Base-by-base conservation (phyloP, 2,329 filamentous ascomycete genomes). In the Colletotrichum shisoi region DNA sequence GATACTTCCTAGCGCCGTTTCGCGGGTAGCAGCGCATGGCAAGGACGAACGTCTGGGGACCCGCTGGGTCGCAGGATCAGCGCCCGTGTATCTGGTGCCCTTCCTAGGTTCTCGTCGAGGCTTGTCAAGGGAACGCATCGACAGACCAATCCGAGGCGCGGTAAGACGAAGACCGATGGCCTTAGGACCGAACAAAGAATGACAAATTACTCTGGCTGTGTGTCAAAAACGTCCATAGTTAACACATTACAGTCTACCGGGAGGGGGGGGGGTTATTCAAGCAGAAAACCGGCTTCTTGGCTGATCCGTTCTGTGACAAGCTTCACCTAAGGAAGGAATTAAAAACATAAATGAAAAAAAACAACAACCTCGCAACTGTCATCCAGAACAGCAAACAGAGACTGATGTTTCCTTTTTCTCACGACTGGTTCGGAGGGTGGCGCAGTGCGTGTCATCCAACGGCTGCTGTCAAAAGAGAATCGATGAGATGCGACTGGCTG, bases 401-500 rank as follows among this genome's bases (percentile, higher is more conserved):
- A 53, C 52, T 58, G 61, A 67, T 64, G 64, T 64, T 64, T 64
- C 64, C 54, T 54, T 42, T 57, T 58, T 59, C 31, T 34, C 54
- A 54, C 52, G 49, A 64, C 64, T 56, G 31, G 61, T 64, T 17
- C 64, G 51, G 37, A 46, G 49, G 61, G 61, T 67, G 64, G 64
- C 61, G 64, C 54, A 56, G 48, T 67, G 54, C 19, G 61, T 59
- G 57, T 37, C 45, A 34, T 48, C 59, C 63, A 67, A 67, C 64
- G 64, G 54, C 46, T 49, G 51, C 53, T 67, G 64, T 51, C 64
- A 67, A 62, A 48, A 11, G 19, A 54, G 39, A 67, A 42, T 51
- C 42, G 40, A 49, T 48, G 49, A 64, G 62, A 59, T 67, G 64
- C 64, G 64, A 67, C 64, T 67, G 64, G 64, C 61, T 67, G 61